Evolutionary conservation across 2,329 filamentous ascomycete genomes (phyloP).

Genomic region (Aaosphaeria pasadenensis): DNA sequence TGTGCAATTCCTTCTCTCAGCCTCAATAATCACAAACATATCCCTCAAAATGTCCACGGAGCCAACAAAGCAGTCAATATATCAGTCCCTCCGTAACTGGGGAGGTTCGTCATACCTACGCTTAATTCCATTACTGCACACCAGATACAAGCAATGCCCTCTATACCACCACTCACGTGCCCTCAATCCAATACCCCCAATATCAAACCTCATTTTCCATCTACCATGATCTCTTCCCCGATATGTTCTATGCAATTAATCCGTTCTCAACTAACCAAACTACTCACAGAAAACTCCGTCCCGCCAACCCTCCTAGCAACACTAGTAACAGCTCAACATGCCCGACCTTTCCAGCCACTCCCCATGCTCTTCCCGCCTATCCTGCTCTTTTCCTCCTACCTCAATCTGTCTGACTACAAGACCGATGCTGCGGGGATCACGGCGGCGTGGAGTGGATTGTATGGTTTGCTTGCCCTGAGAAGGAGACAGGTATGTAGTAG

Average conservation of each 20-base stretch:
- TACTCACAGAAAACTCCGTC: slow-evolving; percentile 57
- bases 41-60: slow-evolving; percentile 37
- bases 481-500: slow-evolving; percentile 45
- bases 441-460: slow-evolving; percentile 64
- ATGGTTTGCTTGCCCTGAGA: slow-evolving; percentile 60
- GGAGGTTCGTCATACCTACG: slow-evolving; percentile 43
- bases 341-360: slow-evolving; percentile 62
- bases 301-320: slow-evolving; percentile 64
- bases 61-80: slow-evolving; percentile 34
- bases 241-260: background rate
- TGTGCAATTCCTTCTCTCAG: background rate
- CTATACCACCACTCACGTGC: background rate
- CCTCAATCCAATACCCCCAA: background rate
- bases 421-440: slow-evolving; percentile 62
- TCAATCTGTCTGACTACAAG: slow-evolving; percentile 62
- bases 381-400: slow-evolving; percentile 63
- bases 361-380: slow-evolving; percentile 67
- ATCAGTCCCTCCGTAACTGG: slow-evolving; percentile 50
- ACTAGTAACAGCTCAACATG: slow-evolving; percentile 63
- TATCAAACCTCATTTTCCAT: slow-evolving; percentile 4
- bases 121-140: background rate
- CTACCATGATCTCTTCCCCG: background rate
- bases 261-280: background rate
- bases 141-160: background rate
- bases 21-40: background rate